Percentiles rank a stretch among this genome's conserved stretches.
phyloP scores from a whole-genome alignment of 208 protist genomes.

The Trypanosoma brucei region DNA sequence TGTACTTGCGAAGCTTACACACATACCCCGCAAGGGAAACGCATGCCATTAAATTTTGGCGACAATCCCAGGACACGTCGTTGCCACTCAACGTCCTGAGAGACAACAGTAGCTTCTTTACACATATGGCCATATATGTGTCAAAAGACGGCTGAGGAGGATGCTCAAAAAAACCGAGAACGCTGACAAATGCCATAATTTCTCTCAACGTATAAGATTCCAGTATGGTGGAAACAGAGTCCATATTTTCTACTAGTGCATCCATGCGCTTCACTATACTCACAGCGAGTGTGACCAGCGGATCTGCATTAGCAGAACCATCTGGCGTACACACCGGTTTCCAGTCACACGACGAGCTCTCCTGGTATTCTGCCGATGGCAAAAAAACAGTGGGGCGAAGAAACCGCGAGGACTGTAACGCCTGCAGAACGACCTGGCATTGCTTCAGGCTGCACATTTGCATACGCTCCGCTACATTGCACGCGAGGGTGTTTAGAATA shows the following conservation, averaged over 20 bases:
- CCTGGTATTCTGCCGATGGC: conserved; percentile 8
- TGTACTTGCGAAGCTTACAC: conserved; percentile 11
- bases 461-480: conserved; percentile 34
- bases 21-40: conserved; percentile 6
- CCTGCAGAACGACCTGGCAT: conserved; percentile 56
- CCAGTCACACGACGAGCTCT: conserved; percentile 19
- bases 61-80: not conserved
- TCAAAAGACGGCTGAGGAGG: conserved; percentile 73
- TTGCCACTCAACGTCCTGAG: not conserved
- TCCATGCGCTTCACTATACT: conserved; percentile 50
- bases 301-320: conserved; percentile 12
- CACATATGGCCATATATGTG: conserved; percentile 34
- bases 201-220: conserved; percentile 34
- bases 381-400: conserved; percentile 39
- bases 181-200: conserved; percentile 35
- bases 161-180: conserved; percentile 48
- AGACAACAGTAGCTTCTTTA: conserved; percentile 20
- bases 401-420: conserved; percentile 57
- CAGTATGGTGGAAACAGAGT: conserved; percentile 24
- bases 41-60: conserved; percentile 2
- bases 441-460: conserved; percentile 43
- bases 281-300: conserved; percentile 21
- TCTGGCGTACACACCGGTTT: not conserved
- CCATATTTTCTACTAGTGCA: conserved; percentile 29
- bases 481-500: conserved; percentile 36